Evolutionary conservation across 306 rosid species (phyloP), one percentile per base, ranked within the genome.

Genomic region (Bauhinia variegata): DNA sequence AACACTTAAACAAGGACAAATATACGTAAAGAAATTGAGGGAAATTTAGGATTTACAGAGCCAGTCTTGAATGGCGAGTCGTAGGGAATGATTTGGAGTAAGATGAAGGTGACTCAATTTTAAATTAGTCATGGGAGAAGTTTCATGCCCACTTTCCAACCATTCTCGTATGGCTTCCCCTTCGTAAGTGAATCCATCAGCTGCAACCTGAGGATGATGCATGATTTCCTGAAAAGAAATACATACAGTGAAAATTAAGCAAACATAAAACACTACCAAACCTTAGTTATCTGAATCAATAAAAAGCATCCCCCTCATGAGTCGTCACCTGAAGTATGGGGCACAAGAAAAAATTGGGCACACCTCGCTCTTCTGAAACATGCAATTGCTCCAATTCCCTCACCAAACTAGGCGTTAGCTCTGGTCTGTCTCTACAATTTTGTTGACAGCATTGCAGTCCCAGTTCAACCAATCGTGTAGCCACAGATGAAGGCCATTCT

Each of bases 161-260:
- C 97, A 89, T 65, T 83, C 87, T 4, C 81, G 80, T 50, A 89
- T 77, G 23, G 97, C 98, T 75, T 92, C 95, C n/a, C 95, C 92
- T 79, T 92, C 97, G 17, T 92, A 92, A 18, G 97, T 89, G 77
- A 87, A 89, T 60, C 96, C 97, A 46, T 89, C 97, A 5, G 88
- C 96, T 32, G 95, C 97, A 65, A 92, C 82, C 62, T 83, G 92
- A 34, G 97, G 97, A 60, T 92, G 95, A 7, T 82, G 86, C 97
- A 92, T 92, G 75, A 89, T 87, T 76, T 92, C 97, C 96, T 92
- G 92, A 76, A 85, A 50, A 50, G 63, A 33, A 71, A 68, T 1
- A 23, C 28, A 79, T 8, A 16, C 73, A 57, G 48, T 9, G 49
- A 42, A 71, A 34, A 68, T 15, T 15, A 34, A 80, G 78, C 77